phyloP scores from a whole-genome alignment of 2,329 filamentous ascomycete genomes.

The Paecilomyces sp. region DNA sequence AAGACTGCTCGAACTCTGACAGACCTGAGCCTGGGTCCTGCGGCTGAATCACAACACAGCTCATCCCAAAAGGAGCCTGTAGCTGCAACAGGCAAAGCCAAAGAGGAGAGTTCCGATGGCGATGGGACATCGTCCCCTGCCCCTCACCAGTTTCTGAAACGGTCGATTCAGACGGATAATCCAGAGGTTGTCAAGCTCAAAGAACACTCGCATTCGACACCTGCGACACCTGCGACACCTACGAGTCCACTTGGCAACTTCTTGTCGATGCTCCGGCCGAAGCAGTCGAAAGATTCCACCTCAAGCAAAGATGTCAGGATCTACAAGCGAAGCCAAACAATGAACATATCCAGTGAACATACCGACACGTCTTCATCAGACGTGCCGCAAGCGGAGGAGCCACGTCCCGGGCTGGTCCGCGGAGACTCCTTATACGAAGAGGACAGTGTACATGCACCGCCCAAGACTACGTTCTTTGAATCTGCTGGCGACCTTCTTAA shows the following conservation, averaged over 20 bases:
- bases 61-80: background rate
- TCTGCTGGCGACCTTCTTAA: conserved; percentile 88
- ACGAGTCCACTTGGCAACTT: conserved; percentile 53
- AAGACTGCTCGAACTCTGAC: conserved; percentile 25
- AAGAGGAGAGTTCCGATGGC: conserved; percentile 1
- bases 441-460: conserved; percentile 59
- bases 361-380: conserved; percentile 5
- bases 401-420: conserved; percentile 30
- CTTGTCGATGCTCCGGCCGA: conserved; percentile 66
- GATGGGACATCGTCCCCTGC: conserved; percentile 9
- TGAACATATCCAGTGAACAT: conserved; percentile 32
- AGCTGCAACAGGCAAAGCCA: conserved; percentile 1
- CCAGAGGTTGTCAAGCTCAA: conserved; percentile 5
- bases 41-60: background rate
- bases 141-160: conserved; percentile 13
- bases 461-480: conserved; percentile 89
- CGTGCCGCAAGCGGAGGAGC: background rate
- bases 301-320: conserved; percentile 51
- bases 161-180: conserved; percentile 9
- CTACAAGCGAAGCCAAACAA: conserved; percentile 70
- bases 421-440: conserved; percentile 46
- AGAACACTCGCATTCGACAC: conserved; percentile 9
- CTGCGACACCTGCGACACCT: conserved; percentile 24
- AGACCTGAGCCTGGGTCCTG: conserved; percentile 8
- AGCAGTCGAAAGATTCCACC: conserved; percentile 43